Conservation (phyloP, 129 eudicot species). For the Pulicaria dysenterica region DNA sequence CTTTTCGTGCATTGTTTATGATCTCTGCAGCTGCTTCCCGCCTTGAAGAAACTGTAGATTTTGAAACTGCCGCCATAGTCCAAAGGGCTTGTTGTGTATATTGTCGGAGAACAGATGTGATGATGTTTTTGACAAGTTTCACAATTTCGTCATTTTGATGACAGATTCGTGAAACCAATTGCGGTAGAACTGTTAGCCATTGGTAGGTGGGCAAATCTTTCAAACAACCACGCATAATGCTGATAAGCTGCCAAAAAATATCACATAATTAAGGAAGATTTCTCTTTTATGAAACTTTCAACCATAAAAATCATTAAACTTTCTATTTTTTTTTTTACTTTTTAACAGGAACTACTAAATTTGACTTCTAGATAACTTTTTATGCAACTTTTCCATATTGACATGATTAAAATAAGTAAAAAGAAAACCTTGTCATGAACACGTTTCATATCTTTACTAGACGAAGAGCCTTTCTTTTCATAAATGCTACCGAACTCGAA, state of each 20-base stretch:
- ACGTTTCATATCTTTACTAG: constrained; percentile 72
- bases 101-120: constrained; percentile 79
- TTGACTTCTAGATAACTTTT: too few species aligned
- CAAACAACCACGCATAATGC: constrained; percentile 92
- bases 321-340: too few species aligned
- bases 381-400: too few species aligned
- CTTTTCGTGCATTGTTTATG: constrained; percentile 78
- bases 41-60: constrained; percentile 88
- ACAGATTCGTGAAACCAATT: constrained; percentile 94
- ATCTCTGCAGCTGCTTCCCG: constrained; percentile 96
- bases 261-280: background rate
- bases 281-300: too few species aligned
- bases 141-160: constrained; percentile 93
- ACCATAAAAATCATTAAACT: too few species aligned
- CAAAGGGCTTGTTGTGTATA: constrained; percentile 96
- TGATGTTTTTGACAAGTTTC: constrained; percentile 70
- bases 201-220: constrained; percentile 89
- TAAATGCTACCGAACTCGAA: constrained; percentile 91
- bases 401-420: constrained; percentile 6
- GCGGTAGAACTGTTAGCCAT: constrained; percentile 96
- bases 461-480: constrained; percentile 54
- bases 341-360: too few species aligned
- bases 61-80: constrained; percentile 99
- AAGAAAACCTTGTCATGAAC: constrained; percentile 58
- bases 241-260: constrained; percentile 51